Conservation (phyloP, 208 protist species). For the Herpetomonas tarakana region DNA sequence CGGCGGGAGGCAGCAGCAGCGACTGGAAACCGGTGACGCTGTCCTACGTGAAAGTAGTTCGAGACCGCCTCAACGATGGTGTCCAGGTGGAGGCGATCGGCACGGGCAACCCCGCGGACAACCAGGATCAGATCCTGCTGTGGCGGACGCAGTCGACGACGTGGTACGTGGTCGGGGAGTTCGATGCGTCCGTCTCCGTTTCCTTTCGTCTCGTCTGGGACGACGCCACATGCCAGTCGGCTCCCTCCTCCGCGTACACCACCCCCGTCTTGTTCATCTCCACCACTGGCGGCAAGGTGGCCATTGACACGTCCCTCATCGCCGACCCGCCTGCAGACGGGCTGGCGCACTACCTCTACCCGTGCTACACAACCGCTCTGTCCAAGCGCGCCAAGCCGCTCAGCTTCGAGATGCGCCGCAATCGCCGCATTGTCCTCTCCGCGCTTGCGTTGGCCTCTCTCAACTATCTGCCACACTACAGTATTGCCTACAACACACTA, state of each 20-base stretch:
- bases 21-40: slow-evolving; percentile 9
- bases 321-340: slow-evolving; percentile 17
- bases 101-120: slow-evolving; percentile 19
- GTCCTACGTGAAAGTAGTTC: slow-evolving; percentile 29
- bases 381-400: slow-evolving; percentile 18
- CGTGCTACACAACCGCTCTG: slow-evolving; percentile 23
- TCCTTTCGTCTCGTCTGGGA: slow-evolving; percentile 56
- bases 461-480: slow-evolving; percentile 52
- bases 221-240: slow-evolving; percentile 32
- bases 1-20: slow-evolving; percentile 24
- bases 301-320: slow-evolving; percentile 41
- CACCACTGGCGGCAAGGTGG: slow-evolving; percentile 28
- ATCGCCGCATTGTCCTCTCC: slow-evolving; percentile 27
- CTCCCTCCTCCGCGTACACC: slow-evolving; percentile 29
- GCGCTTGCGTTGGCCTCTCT: slow-evolving; percentile 46
- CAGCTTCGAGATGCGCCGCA: slow-evolving; percentile 36
- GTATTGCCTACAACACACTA: slow-evolving; percentile 21
- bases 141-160: slow-evolving; percentile 51
- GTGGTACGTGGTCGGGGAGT: slow-evolving; percentile 52
- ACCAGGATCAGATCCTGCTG: slow-evolving; percentile 28
- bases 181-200: slow-evolving; percentile 21
- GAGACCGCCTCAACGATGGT: slow-evolving; percentile 9
- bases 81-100: slow-evolving; percentile 37
- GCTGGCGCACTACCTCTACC: slow-evolving; percentile 16
- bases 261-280: slow-evolving; percentile 29